Conservation (phyloP, 306 rosid species). For the Corylus heterophylla region DNA sequence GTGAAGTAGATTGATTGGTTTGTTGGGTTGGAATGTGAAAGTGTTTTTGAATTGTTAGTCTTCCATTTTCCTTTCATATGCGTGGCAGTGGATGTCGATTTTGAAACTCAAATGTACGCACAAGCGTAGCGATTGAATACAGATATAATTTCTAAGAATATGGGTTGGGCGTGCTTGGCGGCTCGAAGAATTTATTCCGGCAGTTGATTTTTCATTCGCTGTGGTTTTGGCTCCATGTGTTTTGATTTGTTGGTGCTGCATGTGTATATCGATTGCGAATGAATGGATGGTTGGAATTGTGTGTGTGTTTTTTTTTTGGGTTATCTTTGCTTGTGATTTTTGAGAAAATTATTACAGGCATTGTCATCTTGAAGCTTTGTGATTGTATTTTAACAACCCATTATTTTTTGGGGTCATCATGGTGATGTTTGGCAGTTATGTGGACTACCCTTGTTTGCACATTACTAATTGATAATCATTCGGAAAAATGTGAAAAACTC, state of each 20-base stretch:
- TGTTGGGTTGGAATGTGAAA: background rate
- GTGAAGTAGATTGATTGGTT: background rate
- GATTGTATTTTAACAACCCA: background rate
- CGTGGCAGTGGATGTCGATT: background rate
- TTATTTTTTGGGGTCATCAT: background rate
- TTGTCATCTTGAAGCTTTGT: background rate
- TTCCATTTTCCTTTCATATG: background rate
- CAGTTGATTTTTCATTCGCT: background rate
- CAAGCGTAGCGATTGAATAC: background rate
- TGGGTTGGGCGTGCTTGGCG: background rate
- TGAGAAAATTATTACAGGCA: background rate
- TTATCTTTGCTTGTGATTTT: background rate
- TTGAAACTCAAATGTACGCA: background rate
- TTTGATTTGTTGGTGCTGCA: background rate
- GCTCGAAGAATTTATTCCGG: background rate
- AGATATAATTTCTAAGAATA: background rate
- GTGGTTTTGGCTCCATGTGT: background rate
- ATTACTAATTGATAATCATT: background rate
- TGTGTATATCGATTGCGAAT: background rate
- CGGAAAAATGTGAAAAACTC: background rate
- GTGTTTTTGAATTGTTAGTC: background rate
- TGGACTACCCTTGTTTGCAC: background rate
- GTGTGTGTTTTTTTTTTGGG: background rate
- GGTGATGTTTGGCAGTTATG: background rate
- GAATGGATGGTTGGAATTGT: background rate